Percentiles rank a stretch among this genome's conserved stretches.
phyloP scores from a whole-genome alignment of 164 flowering plant genomes.

The Kingdonia uniflora region DNA sequence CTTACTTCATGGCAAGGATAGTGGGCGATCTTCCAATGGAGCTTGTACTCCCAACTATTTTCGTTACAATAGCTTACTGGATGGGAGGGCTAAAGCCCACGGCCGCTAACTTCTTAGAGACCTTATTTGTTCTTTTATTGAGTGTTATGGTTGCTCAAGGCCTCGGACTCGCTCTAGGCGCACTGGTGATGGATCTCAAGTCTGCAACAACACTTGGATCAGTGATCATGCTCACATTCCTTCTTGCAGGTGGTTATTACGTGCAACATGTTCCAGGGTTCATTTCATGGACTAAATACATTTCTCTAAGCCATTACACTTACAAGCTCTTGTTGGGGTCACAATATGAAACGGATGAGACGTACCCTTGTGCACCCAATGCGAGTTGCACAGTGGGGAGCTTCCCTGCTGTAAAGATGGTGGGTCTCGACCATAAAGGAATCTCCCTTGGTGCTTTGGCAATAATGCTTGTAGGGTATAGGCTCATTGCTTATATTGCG shows the following conservation, averaged over 20 bases:
- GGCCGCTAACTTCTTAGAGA: conserved; percentile 20
- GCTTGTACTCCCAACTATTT: conserved; percentile 62
- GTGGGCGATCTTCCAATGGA: conserved; percentile 68
- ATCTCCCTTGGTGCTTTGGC: conserved; percentile 24
- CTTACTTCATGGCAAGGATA: conserved; percentile 53
- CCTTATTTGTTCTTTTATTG: conserved; percentile 31
- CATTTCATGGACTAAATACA: conserved; percentile 56
- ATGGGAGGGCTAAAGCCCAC: conserved; percentile 59
- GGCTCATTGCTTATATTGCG: conserved; percentile 58
- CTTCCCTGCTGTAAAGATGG: conserved; percentile 29
- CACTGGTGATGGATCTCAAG: conserved; percentile 49
- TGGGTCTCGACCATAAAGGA: conserved; percentile 33
- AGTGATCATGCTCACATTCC: conserved; percentile 44
- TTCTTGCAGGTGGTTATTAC: conserved; percentile 60
- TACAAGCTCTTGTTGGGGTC: conserved; percentile 50
- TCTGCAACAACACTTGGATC: conserved; percentile 43
- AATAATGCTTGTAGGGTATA: conserved; percentile 47
- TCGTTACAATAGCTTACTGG: conserved; percentile 48
- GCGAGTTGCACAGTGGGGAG: conserved; percentile 29
- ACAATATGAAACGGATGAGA: conserved; percentile 35
- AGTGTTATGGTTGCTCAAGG: conserved; percentile 54
- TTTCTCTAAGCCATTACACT: conserved; percentile 38
- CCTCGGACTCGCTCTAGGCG: conserved; percentile 72
- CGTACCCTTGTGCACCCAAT: conserved; percentile 26
- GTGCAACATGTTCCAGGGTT: conserved; percentile 57